These are phyloP conservation scores for Drosera capensis DNA, from an alignment of 148 eudicot species.

Conservation along the genomic window DNA sequence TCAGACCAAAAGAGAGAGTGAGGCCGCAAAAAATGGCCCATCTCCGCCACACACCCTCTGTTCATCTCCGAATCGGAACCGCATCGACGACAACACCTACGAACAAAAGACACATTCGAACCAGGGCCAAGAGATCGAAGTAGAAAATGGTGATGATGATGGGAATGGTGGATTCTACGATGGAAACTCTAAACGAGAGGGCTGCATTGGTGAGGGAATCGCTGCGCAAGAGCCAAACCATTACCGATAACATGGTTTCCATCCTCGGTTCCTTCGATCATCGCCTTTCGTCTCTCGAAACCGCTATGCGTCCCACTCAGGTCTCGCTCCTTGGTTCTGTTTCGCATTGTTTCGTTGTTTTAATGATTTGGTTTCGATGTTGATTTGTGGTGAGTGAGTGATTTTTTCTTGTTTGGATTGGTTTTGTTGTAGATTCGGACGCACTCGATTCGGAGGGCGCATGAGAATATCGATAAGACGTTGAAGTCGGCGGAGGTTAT, in stretches of 20 bases:
- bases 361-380: neutral
- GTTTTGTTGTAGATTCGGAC: constrained; percentile 41
- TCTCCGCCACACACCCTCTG: too few species aligned
- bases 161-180: constrained; percentile 10
- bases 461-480: constrained; percentile 82
- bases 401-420: constrained; percentile 1
- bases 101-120: too few species aligned
- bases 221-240: constrained; percentile 44
- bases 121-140: too few species aligned
- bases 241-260: constrained; percentile 58
- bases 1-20: too few species aligned
- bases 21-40: too few species aligned
- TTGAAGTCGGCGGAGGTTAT: constrained; percentile 63
- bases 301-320: constrained; percentile 95
- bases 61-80: too few species aligned
- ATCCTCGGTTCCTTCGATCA: constrained; percentile 85
- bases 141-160: too few species aligned
- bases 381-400: neutral
- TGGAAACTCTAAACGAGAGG: constrained; percentile 46
- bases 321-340: constrained; percentile 5
- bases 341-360: neutral
- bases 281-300: constrained; percentile 82
- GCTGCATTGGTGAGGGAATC: constrained; percentile 57
- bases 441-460: constrained; percentile 79
- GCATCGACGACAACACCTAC: too few species aligned